Percentiles rank a stretch among this genome's conserved stretches.
phyloP scores from a whole-genome alignment of 495 filamentous ascomycete genomes.

The Hyaloscypha bicolor region DNA sequence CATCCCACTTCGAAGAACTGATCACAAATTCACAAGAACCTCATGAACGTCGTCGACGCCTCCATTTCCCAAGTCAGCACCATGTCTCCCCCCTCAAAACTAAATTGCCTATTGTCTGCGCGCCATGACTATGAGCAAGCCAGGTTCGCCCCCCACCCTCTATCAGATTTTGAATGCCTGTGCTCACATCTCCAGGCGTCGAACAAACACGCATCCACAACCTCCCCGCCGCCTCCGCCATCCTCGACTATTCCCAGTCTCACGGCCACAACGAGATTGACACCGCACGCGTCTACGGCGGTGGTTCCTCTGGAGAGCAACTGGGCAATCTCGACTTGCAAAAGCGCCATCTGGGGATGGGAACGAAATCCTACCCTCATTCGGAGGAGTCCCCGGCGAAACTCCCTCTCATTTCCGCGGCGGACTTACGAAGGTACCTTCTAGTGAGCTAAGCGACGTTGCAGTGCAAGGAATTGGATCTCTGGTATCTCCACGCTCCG shows the following conservation, averaged over 20 bases:
- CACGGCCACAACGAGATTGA: conserved; percentile 60
- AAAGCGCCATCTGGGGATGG: conserved; percentile 50
- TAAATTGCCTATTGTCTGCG: conserved; percentile 21
- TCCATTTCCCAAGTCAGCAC: too few relatives aligned
- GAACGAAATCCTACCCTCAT: conserved; percentile 51
- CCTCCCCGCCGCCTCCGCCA: conserved; percentile 18
- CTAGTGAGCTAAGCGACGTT: conserved; percentile 38
- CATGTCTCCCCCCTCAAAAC: not conserved
- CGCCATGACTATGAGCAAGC: conserved; percentile 35
- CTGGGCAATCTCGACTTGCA: conserved; percentile 49
- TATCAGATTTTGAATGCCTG: not conserved
- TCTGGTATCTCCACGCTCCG: conserved; percentile 55
- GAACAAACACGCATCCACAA: conserved; percentile 14
- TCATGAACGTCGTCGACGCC: too few relatives aligned
- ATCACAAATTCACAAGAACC: too few relatives aligned
- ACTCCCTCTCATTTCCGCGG: not conserved
- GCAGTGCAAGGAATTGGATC: conserved; percentile 41
- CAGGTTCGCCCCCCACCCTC: conserved; percentile 8
- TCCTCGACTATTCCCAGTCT: conserved; percentile 54
- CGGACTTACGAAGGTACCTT: conserved; percentile 37
- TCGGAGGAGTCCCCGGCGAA: not conserved
- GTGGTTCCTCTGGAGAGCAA: conserved; percentile 50
- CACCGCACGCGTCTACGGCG: conserved; percentile 55
- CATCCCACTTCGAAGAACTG: too few relatives aligned
- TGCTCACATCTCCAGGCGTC: conserved; percentile 8